Evolutionary conservation across 208 protist genomes (phyloP).

Genomic region (Crithidia fasciculata): DNA sequence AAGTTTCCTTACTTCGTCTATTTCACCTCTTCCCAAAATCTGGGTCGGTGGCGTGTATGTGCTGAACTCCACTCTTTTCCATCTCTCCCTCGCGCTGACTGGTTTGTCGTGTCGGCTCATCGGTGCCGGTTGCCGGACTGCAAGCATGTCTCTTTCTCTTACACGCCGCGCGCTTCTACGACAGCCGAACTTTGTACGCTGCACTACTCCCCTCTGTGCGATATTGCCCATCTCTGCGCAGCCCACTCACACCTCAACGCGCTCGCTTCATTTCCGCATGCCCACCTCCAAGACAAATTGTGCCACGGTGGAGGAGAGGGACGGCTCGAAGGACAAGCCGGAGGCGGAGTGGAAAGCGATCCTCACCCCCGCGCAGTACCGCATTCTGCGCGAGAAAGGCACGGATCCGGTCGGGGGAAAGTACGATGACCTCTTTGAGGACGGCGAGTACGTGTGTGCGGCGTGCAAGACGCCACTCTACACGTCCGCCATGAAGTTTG

Average conservation of each 20-base stretch:
- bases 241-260: background rate
- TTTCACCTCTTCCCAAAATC: background rate
- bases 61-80: no score
- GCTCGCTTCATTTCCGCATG: constrained; percentile 6
- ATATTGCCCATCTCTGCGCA: background rate
- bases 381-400: constrained; percentile 78
- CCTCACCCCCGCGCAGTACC: constrained; percentile 62
- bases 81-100: no score
- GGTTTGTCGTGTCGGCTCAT: no score
- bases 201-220: no score
- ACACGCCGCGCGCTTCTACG: background rate
- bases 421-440: constrained; percentile 70
- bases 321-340: constrained; percentile 74
- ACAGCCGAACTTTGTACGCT: background rate
- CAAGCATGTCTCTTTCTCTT: background rate
- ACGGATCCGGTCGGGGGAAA: constrained; percentile 72
- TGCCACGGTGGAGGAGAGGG: constrained; percentile 41
- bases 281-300: constrained; percentile 60
- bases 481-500: constrained; percentile 87
- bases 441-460: constrained; percentile 79
- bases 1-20: background rate
- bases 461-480: constrained; percentile 87
- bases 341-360: constrained; percentile 63
- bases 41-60: background rate
- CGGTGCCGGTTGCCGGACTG: no score